Percentiles rank a stretch among this genome's conserved stretches.
Conservation (phyloP, 1,284 basidiomycete species). For the Ustanciosporium gigantosporum region DNA sequence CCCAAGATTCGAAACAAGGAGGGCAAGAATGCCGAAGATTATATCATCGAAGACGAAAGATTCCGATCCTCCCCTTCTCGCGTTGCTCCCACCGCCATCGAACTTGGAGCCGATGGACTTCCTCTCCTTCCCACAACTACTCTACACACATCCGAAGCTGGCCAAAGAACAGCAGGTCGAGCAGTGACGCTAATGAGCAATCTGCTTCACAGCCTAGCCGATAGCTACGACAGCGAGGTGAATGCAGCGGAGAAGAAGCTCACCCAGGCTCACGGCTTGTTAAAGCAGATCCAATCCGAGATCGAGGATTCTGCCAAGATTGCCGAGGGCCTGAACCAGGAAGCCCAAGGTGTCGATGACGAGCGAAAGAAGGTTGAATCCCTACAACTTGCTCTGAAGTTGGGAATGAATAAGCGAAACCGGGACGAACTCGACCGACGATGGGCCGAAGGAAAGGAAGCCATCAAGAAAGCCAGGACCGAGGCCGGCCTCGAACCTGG, state of each 20-base stretch:
- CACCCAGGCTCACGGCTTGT: slow-evolving; percentile 82
- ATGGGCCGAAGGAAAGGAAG: slow-evolving; percentile 43
- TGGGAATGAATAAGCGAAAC: slow-evolving; percentile 78
- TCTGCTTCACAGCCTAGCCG: slow-evolving; percentile 85
- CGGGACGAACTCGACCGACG: slow-evolving; percentile 61
- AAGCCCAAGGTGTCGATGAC: slow-evolving; percentile 71
- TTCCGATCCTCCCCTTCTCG: slow-evolving; percentile 81
- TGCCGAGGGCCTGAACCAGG: slow-evolving; percentile 69
- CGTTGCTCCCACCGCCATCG: slow-evolving; percentile 25
- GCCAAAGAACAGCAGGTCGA: slow-evolving; percentile 79
- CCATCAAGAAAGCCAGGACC: slow-evolving; percentile 35
- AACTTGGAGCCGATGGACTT: slow-evolving; percentile 31
- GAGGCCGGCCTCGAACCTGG: slow-evolving; percentile 33
- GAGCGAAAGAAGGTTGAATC: slow-evolving; percentile 69
- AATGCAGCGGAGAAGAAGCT: slow-evolving; percentile 89
- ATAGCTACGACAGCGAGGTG: slow-evolving; percentile 91
- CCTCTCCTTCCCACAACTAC: slow-evolving; percentile 26
- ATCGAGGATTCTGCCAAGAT: slow-evolving; percentile 83
- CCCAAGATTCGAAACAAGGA: slow-evolving; percentile 94
- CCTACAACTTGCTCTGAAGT: slow-evolving; percentile 71
- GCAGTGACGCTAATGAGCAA: slow-evolving; percentile 76
- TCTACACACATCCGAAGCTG: slow-evolving; percentile 83
- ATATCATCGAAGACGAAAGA: slow-evolving; percentile 96
- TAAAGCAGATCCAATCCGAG: slow-evolving; percentile 86
- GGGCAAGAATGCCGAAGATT: slow-evolving; percentile 96